Percentiles rank a stretch among this genome's conserved stretches.
phyloP scores from a whole-genome alignment of 1,284 basidiomycete species.

The Coniferiporia weirii region DNA sequence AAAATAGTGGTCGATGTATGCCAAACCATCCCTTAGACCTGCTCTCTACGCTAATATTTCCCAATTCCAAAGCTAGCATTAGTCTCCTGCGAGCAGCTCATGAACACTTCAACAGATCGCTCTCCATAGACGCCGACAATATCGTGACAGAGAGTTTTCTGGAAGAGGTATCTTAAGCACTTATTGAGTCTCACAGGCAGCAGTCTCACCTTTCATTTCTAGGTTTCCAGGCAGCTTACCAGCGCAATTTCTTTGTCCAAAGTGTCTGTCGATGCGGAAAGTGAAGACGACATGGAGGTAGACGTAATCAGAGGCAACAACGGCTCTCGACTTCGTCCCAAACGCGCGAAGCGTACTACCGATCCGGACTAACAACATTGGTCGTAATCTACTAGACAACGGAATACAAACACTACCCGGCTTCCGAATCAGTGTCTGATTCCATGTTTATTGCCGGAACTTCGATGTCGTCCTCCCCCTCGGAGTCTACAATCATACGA shows the following conservation, averaged over 20 bases:
- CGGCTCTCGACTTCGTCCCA: not conserved
- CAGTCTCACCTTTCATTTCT: slow-evolving; percentile 12
- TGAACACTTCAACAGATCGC: slow-evolving; percentile 58
- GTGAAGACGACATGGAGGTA: slow-evolving; percentile 37
- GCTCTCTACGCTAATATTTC: not conserved
- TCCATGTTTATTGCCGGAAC: slow-evolving; percentile 49
- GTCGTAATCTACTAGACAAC: not conserved
- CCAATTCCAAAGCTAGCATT: slow-evolving; percentile 24
- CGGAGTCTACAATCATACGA: slow-evolving; percentile 28
- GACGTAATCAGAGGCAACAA: slow-evolving; percentile 18
- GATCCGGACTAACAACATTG: not conserved
- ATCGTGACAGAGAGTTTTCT: slow-evolving; percentile 46
- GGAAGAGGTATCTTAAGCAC: slow-evolving; percentile 38
- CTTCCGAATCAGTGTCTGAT: slow-evolving; percentile 42
- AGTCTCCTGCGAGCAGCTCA: slow-evolving; percentile 52
- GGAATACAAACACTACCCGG: slow-evolving; percentile 22
- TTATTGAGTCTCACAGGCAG: slow-evolving; percentile 16
- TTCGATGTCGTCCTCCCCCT: slow-evolving; percentile 45
- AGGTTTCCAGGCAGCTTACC: slow-evolving; percentile 14
- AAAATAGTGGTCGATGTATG: not conserved
- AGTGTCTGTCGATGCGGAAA: slow-evolving; percentile 30
- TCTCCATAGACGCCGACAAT: slow-evolving; percentile 54
- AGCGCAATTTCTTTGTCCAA: not conserved
- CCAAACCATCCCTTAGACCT: not conserved
- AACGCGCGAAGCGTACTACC: slow-evolving; percentile 1